Base-by-base conservation (phyloP, 192 early-diverging fungal species). In the Coemansia sp. region DNA sequence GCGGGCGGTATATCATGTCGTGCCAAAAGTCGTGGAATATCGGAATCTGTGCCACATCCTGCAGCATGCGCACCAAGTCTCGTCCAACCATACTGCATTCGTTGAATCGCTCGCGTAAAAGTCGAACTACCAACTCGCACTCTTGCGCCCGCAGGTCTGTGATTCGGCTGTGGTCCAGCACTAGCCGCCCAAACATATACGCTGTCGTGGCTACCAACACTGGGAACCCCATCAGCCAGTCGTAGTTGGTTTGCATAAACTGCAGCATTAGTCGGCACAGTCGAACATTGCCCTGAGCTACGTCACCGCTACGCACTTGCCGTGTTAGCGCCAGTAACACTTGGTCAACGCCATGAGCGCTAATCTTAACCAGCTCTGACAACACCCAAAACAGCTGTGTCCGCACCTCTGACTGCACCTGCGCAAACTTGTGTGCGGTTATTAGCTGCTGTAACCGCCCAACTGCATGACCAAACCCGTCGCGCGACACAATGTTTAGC, bases 41-140 rank as follows among this genome's bases (percentile, higher is more conserved):
- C 8, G 82, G 79, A 14, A 89, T 67, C 14, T 69, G 59, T 0
- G 86, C 75, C 0, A 86, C 84, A 24, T 85, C 85, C 62, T 89
- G 88, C 29, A 92, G 71, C 38, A 85, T 80, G 14, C 89, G 74
- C 19, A 92, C 73, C 0, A 89, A 62, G 62, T 92, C 90, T 6
- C 90, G 72, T 0, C 90, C 90, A 1, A 92, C 67, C 13, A 78
- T 61, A 12, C 74, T 75, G 66, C 89, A 88, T 35, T 81, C 78
- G 14, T 52, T 45, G 57, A 92, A 87, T 43, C 84, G 84, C 57
- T 86, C 79, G 41, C 86, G 71, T 38, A 89, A 18, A 19, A 89
- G 54, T 26, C 65, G 71, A 18, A 81, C 77, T 0, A 83, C 81
- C 41, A 86, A 81, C 1, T 29, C 59, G 19, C 82, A 68, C 59